A percentile compares a stretch with the other conserved stretches of the same genome.
Conservation (phyloP, 306 rosid species). For the Pyrus pyrifolia region DNA sequence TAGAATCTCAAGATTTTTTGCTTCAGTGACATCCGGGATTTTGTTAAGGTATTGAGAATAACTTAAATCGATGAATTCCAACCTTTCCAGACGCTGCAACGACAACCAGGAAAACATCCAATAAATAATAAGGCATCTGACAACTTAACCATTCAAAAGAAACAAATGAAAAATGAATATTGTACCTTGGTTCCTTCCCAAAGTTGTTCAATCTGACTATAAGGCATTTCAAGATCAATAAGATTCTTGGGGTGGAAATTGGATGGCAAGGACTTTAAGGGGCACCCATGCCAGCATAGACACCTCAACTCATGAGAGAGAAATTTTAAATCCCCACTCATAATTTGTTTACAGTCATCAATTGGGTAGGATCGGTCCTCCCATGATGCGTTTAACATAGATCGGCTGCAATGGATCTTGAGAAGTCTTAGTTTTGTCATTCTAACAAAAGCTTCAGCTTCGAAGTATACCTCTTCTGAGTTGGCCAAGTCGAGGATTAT, state of each 20-base stretch:
- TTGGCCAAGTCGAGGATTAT: background rate
- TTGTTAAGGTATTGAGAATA: background rate
- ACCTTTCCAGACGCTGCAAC: background rate
- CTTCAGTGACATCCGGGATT: conserved; percentile 7
- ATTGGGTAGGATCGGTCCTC: background rate
- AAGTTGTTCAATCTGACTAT: background rate
- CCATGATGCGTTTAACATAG: background rate
- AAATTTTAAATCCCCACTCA: background rate
- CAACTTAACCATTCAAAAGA: background rate
- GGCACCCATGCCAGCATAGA: conserved; percentile 17
- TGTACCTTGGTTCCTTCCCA: background rate
- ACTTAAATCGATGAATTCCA: background rate
- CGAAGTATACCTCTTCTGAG: background rate
- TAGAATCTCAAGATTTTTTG: background rate
- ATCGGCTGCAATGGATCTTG: background rate
- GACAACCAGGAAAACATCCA: background rate
- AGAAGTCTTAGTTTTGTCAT: conserved; percentile 23
- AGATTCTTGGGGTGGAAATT: conserved; percentile 2
- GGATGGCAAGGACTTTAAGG: conserved; percentile 2
- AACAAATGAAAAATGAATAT: background rate
- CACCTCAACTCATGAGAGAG: conserved; percentile 11
- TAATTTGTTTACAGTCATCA: too few species aligned
- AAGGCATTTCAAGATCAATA: conserved; percentile 10
- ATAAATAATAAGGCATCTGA: background rate
- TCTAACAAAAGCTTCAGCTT: conserved; percentile 20